Percentiles rank a stretch among this genome's conserved stretches.
Evolutionary conservation across 2,329 filamentous ascomycete genomes (phyloP).

Genomic region (Pseudonectria buxi): DNA sequence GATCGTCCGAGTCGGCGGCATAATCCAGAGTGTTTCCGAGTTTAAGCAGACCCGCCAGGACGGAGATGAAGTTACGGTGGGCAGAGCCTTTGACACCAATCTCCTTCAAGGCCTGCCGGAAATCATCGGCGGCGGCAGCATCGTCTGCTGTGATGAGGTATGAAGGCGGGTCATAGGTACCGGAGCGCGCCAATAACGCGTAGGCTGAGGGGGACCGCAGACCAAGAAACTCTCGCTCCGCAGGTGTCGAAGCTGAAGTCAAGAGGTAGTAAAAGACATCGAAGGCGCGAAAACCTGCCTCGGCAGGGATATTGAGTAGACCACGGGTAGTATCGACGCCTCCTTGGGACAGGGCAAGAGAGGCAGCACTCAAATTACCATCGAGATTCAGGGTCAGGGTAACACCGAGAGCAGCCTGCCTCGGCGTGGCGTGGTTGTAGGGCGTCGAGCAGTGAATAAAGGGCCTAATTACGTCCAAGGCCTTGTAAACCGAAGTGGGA

Average conservation of each 20-base stretch:
- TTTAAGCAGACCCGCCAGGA: slow-evolving; percentile 79
- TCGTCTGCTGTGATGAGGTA: slow-evolving; percentile 93
- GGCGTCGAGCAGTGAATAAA: slow-evolving; percentile 86
- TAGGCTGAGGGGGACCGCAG: slow-evolving; percentile 74
- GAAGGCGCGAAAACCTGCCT: slow-evolving; percentile 83
- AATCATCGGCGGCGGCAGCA: slow-evolving; percentile 86
- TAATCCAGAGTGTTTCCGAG: slow-evolving; percentile 87
- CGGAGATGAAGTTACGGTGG: slow-evolving; percentile 77
- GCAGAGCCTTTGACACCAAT: slow-evolving; percentile 88
- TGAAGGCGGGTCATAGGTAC: slow-evolving; percentile 76
- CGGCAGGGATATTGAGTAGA: slow-evolving; percentile 69
- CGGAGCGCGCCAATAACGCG: slow-evolving; percentile 70
- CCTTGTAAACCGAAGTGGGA: slow-evolving; percentile 67
- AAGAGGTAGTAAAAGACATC: slow-evolving; percentile 97
- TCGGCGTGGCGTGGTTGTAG: slow-evolving; percentile 75
- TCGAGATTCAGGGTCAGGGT: slow-evolving; percentile 74
- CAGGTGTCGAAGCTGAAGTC: slow-evolving; percentile 80
- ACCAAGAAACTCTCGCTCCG: slow-evolving; percentile 82
- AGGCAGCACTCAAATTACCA: slow-evolving; percentile 70
- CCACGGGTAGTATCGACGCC: slow-evolving; percentile 81
- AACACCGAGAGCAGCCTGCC: slow-evolving; percentile 74
- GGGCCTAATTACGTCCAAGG: slow-evolving; percentile 74
- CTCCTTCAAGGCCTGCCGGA: slow-evolving; percentile 75
- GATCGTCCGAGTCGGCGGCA: slow-evolving; percentile 70
- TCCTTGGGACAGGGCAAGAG: slow-evolving; percentile 72